Conservation (phyloP, 1,284 basidiomycete species). For the Cryptococcus sp. region DNA sequence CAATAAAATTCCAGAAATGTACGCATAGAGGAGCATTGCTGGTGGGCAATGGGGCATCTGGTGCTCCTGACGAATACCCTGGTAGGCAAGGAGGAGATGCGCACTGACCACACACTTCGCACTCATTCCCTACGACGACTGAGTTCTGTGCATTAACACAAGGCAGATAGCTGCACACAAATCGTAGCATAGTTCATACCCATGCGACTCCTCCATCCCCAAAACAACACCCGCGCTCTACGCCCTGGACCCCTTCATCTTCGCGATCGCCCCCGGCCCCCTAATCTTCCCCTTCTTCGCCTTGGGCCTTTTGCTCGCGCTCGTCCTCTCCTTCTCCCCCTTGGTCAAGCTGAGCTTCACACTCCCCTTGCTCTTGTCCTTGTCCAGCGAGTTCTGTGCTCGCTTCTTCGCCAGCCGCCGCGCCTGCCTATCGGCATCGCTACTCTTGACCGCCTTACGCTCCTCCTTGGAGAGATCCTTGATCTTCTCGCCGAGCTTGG, state of each 20-base stretch:
- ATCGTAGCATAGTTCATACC: not conserved
- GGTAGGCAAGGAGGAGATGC: too few relatives aligned
- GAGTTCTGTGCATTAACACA: too few relatives aligned
- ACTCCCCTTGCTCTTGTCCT: slow-evolving; percentile 62
- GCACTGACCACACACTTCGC: too few relatives aligned
- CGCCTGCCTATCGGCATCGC: slow-evolving; percentile 72
- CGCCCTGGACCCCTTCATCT: slow-evolving; percentile 49
- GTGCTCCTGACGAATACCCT: too few relatives aligned
- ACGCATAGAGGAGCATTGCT: too few relatives aligned
- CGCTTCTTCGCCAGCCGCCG: slow-evolving; percentile 85
- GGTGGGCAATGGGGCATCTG: too few relatives aligned
- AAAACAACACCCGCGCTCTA: slow-evolving; percentile 12
- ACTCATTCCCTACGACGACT: too few relatives aligned
- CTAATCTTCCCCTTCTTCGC: slow-evolving; percentile 38
- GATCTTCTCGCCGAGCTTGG: slow-evolving; percentile 70
- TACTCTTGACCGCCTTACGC: slow-evolving; percentile 73
- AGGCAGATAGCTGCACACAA: too few relatives aligned
- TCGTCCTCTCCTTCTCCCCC: slow-evolving; percentile 24
- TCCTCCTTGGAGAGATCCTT: slow-evolving; percentile 75
- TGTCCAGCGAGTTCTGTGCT: slow-evolving; percentile 51
- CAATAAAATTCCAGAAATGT: too few relatives aligned
- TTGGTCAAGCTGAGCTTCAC: slow-evolving; percentile 37
- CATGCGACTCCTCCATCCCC: not conserved
- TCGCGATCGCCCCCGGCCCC: slow-evolving; percentile 42
- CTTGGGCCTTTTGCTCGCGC: slow-evolving; percentile 15